These are phyloP conservation scores for Sisymbrium irio DNA, from an alignment of 345 rosid genomes.

Conservation along the genomic window DNA sequence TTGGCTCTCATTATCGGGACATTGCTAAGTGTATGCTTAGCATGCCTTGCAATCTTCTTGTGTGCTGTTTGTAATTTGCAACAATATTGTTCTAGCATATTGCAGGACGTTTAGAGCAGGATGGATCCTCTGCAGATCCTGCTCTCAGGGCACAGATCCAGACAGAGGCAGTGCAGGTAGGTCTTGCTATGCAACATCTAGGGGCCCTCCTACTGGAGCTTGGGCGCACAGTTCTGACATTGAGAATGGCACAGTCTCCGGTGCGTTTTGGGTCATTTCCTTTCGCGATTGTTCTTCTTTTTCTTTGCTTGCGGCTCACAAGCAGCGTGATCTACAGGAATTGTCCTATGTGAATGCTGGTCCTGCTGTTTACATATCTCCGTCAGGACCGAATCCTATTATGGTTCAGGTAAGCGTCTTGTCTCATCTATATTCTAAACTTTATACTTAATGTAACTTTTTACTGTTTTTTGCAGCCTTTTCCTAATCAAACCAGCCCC, in stretches of 20 bases:
- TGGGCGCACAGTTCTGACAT: conserved; percentile 77
- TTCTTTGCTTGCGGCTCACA: conserved; percentile 19
- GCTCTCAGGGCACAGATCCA: conserved; percentile 65
- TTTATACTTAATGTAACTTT: not conserved
- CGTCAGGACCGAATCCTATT: conserved; percentile 89
- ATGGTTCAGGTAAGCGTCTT: conserved; percentile 81
- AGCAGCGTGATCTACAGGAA: conserved; percentile 44
- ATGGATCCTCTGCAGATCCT: conserved; percentile 66
- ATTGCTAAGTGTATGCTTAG: not conserved
- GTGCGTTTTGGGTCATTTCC: conserved; percentile 39
- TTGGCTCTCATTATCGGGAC: not conserved
- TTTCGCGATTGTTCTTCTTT: not conserved
- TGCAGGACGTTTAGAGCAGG: conserved; percentile 77
- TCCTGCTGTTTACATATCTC: conserved; percentile 89
- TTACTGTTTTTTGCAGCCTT: conserved; percentile 61
- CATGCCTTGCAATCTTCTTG: conserved; percentile 42
- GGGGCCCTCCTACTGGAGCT: conserved; percentile 94
- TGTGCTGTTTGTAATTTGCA: conserved; percentile 43
- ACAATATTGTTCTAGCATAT: conserved; percentile 74
- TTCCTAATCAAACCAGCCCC: conserved; percentile 73
- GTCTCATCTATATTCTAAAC: not conserved
- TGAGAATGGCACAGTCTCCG: conserved; percentile 81
- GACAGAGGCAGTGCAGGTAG: conserved; percentile 65
- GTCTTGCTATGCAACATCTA: conserved; percentile 79
- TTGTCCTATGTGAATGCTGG: conserved; percentile 78